These are phyloP conservation scores for Penicillium occitanis DNA, from an alignment of 2,329 filamentous ascomycete genomes.

Conservation along the genomic window DNA sequence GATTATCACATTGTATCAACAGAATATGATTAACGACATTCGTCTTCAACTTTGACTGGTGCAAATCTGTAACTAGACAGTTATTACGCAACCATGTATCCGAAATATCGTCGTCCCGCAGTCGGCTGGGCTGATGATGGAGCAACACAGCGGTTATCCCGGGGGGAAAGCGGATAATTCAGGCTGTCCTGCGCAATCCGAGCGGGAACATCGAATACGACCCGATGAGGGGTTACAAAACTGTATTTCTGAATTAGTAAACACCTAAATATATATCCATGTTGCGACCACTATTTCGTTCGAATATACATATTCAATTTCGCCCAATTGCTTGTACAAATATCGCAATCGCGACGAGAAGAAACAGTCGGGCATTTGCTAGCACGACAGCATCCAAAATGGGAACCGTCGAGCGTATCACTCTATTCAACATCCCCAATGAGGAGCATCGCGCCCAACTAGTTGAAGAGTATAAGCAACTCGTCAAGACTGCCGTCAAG, in stretches of 20 bases:
- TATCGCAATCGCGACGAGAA: neutral
- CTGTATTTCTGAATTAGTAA: neutral
- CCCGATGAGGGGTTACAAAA: conserved; percentile 3
- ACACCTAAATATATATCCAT: neutral
- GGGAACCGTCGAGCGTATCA: conserved; percentile 51
- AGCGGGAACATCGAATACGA: neutral
- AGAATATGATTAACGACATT: conserved; percentile 1
- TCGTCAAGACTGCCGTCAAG: conserved; percentile 48
- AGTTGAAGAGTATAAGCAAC: conserved; percentile 46
- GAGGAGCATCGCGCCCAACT: conserved; percentile 46
- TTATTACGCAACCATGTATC: neutral
- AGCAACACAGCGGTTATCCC: neutral
- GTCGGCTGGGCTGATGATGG: neutral
- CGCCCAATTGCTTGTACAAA: neutral
- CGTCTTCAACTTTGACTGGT: neutral
- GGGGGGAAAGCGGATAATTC: neutral
- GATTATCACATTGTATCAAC: neutral
- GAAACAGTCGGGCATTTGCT: neutral
- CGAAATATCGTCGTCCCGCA: neutral
- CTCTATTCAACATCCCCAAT: conserved; percentile 55
- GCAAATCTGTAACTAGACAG: neutral
- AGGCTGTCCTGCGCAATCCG: neutral
- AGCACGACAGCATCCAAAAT: conserved; percentile 26
- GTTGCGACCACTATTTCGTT: neutral
- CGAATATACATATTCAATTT: neutral